phyloP scores from a whole-genome alignment of 441 rosid species.

The Erodium trifolium region DNA sequence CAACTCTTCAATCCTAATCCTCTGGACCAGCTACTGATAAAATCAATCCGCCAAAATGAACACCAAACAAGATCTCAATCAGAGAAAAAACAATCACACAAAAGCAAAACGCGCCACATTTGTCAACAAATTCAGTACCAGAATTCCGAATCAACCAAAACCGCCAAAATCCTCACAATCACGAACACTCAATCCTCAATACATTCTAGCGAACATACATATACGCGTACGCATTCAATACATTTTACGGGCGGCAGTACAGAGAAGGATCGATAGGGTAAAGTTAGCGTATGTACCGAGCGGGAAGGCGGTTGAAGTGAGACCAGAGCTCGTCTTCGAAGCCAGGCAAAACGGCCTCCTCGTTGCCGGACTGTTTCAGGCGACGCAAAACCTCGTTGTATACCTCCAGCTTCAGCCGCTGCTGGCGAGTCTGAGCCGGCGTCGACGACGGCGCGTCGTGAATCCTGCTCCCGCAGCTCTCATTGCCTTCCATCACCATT shows the following conservation, averaged over 20 bases:
- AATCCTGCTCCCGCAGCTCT: conserved; percentile 44
- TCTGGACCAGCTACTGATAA: background rate
- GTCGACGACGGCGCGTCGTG: conserved; percentile 19
- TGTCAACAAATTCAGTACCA: background rate
- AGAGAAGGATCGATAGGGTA: background rate
- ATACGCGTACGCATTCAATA: too few species aligned
- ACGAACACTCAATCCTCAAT: background rate
- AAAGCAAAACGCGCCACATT: background rate
- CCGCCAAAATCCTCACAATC: background rate
- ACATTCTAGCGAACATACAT: background rate
- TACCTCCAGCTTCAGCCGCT: conserved; percentile 41
- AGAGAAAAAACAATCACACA: background rate
- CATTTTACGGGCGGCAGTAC: too few species aligned
- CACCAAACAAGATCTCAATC: background rate
- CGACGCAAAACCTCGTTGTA: conserved; percentile 52
- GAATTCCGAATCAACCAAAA: background rate
- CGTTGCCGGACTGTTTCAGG: conserved; percentile 34
- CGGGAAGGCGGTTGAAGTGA: conserved; percentile 63
- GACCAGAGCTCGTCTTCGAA: conserved; percentile 56
- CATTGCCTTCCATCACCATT: conserved; percentile 52
- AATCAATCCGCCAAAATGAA: background rate
- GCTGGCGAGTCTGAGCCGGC: conserved; percentile 31
- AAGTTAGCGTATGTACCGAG: conserved; percentile 29
- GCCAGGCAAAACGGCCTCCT: conserved; percentile 34
- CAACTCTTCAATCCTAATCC: background rate